Base-by-base conservation (phyloP, 2,329 filamentous ascomycete species). In the Mycosphaerella sp. region DNA sequence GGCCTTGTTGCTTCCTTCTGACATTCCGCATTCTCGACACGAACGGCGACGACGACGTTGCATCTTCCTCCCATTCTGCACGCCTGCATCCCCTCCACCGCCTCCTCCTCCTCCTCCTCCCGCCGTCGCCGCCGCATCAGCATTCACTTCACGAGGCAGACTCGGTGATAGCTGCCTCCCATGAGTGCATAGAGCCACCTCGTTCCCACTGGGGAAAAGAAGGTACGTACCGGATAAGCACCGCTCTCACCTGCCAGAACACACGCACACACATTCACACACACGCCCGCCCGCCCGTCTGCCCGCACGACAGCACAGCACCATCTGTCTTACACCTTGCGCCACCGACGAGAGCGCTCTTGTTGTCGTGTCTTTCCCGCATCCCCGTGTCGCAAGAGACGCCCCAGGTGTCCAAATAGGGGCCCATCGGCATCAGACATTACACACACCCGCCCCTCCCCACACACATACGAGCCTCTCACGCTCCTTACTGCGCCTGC, bases 401-500 rank as follows among this genome's bases (percentile, higher is more conserved):
- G 37, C 36, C 37, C 35, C 18, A n/a, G 10, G 16, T 34, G 27
- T 25, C 14, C 27, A 25, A 30, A 50, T 44, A 50, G 47, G 47
- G 47, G 25, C 30, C 36, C 44, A 37, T 41, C 47, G 25, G 12
- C 51, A 36, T 43, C 28, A 50, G 37, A 35, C 14, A 30, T 30
- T n/a, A n/a, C n/a, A n/a, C n/a, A n/a, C n/a, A 18, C 41, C 44
- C 41, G 27, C 21, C 40, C 35, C 40, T 25, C 21, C 7, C 21
- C 21, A 25, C 21, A 4, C 21, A 25, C 21, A 6, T 6, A 25
- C 21, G 21, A 47, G 32, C 17, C 41, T 16, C 18, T 39, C 40
- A 53, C 51, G 14, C 17, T 54, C 51, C 34, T 47, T 49, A 35
- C 14, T n/a, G 34, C 36, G 30, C 51, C 35, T 13, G 27, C 25